These are phyloP conservation scores for Talaromyces trachyspermus DNA, from an alignment of 495 filamentous ascomycete genomes.

Conservation along the genomic window DNA sequence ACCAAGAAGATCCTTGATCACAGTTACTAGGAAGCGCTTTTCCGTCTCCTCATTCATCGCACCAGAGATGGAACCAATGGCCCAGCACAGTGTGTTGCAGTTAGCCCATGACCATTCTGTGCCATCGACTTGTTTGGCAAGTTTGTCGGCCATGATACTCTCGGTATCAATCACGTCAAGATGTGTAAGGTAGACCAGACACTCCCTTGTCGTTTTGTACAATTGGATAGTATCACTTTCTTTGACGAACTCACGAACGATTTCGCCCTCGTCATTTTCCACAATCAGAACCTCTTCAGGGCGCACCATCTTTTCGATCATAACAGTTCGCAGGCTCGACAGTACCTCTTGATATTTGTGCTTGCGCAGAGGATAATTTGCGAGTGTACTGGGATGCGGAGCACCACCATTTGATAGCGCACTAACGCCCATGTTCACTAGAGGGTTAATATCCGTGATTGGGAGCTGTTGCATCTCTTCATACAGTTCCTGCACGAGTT, in stretches of 20 bases:
- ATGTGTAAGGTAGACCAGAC: slow-evolving; percentile 95
- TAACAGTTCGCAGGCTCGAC: slow-evolving; percentile 87
- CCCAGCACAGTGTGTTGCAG: slow-evolving; percentile 99
- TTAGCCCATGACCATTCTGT: slow-evolving; percentile 98
- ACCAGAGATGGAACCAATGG: slow-evolving; percentile 95
- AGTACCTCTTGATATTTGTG: slow-evolving; percentile 95
- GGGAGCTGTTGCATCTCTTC: slow-evolving; percentile 97
- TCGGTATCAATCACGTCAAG: slow-evolving; percentile 96
- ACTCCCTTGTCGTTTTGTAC: slow-evolving; percentile 98
- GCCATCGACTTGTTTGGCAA: slow-evolving; percentile 88
- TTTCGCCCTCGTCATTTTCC: slow-evolving; percentile 98
- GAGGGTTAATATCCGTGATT: slow-evolving; percentile 81
- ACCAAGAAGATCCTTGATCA: slow-evolving; percentile 97
- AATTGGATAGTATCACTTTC: slow-evolving; percentile 98
- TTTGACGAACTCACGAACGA: slow-evolving; percentile 98
- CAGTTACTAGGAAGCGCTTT: slow-evolving; percentile 94
- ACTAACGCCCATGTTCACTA: slow-evolving; percentile 68
- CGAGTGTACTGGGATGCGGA: slow-evolving; percentile 70
- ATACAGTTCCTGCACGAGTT: slow-evolving; percentile 94
- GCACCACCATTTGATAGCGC: slow-evolving; percentile 71
- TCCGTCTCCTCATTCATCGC: slow-evolving; percentile 99
- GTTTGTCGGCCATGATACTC: slow-evolving; percentile 97
- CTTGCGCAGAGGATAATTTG: slow-evolving; percentile 86
- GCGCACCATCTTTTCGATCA: slow-evolving; percentile 99
- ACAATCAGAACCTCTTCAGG: slow-evolving; percentile 99